These are phyloP conservation scores for Paramecium sexaurelia DNA, from an alignment of 73 alveolate genomes.

Conservation along the genomic window DNA sequence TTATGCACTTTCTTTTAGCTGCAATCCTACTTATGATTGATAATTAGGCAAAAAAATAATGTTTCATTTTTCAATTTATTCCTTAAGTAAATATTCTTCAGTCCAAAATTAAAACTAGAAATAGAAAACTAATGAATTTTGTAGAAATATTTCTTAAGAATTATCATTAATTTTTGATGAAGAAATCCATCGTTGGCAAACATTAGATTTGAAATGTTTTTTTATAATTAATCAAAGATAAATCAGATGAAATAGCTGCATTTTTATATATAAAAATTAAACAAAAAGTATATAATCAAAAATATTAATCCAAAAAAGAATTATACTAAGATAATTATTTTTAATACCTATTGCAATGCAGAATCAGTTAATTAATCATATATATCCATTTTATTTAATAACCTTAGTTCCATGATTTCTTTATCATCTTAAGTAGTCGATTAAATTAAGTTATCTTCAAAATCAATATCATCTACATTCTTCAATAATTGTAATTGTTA, in stretches of 20 bases:
- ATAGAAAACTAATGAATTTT: no score
- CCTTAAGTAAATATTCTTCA: conserved; percentile 27
- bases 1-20: neutral
- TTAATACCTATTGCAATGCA: neutral
- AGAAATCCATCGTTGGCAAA: no score
- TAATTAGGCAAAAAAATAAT: neutral
- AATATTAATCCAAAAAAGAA: neutral
- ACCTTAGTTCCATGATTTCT: neutral
- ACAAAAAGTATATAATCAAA: no score
- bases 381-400: neutral
- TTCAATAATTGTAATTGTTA: neutral
- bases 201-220: no score
- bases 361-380: conserved; percentile 20
- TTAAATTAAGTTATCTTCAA: neutral
- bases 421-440: neutral
- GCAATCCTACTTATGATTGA: neutral
- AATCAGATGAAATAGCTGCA: conserved; percentile 16
- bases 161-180: no score
- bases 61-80: conserved; percentile 59
- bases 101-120: no score
- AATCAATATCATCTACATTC: neutral
- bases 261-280: neutral
- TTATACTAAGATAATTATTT: neutral
- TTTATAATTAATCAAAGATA: neutral
- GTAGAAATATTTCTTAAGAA: no score